phyloP scores from a whole-genome alignment of 441 rosid species.

The Lepidium campestre region DNA sequence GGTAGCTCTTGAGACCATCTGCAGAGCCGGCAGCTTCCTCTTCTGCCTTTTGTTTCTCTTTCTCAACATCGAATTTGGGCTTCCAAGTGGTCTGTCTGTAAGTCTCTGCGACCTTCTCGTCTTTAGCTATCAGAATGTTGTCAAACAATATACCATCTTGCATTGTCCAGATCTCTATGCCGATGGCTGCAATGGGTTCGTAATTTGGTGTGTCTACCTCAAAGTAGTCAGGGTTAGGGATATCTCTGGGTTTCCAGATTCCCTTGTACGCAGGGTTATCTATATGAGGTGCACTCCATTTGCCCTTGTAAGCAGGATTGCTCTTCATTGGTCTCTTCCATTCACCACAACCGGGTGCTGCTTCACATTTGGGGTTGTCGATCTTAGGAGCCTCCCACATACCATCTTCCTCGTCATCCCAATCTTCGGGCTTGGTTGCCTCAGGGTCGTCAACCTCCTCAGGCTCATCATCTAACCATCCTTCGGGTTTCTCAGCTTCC shows the following conservation, averaged over 20 bases:
- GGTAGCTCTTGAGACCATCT: slow-evolving; percentile 57
- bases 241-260: slow-evolving; percentile 84
- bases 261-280: slow-evolving; percentile 95
- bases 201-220: slow-evolving; percentile 77
- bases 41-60: slow-evolving; percentile 72
- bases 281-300: slow-evolving; percentile 87
- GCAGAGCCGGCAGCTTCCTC: slow-evolving; percentile 49
- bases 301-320: slow-evolving; percentile 94
- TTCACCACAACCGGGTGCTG: slow-evolving; percentile 91
- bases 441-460: slow-evolving; percentile 96
- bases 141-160: slow-evolving; percentile 93
- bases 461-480: slow-evolving; percentile 94
- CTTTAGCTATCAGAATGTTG: slow-evolving; percentile 72
- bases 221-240: slow-evolving; percentile 82
- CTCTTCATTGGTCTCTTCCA: slow-evolving; percentile 90
- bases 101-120: slow-evolving; percentile 64
- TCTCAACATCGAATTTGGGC: slow-evolving; percentile 71
- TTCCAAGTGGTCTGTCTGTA: slow-evolving; percentile 63
- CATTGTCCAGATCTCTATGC: slow-evolving; percentile 99
- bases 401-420: slow-evolving; percentile 99
- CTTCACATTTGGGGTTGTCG: slow-evolving; percentile 85
- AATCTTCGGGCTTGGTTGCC: slow-evolving; percentile 92
- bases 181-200: slow-evolving; percentile 87
- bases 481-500: slow-evolving; percentile 94
- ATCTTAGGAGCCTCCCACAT: slow-evolving; percentile 92